Evolutionary conservation across 163 green algal genomes (phyloP).

Genomic region (Scenedesmus sp.): DNA sequence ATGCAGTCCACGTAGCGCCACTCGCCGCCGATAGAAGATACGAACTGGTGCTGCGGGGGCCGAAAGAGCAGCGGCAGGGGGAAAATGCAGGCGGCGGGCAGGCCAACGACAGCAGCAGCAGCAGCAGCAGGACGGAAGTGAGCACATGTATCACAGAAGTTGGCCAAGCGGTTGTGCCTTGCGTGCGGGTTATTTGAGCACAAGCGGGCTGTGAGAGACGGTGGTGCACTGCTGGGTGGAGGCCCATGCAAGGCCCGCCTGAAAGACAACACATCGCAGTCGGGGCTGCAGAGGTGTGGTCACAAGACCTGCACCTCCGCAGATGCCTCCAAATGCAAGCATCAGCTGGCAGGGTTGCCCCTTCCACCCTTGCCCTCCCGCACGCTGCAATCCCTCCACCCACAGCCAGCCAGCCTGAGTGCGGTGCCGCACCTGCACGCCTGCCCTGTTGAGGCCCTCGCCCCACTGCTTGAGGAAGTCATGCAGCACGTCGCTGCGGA

Average conservation of each 20-base stretch:
- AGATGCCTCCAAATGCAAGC: too few relatives aligned
- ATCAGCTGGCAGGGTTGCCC: too few relatives aligned
- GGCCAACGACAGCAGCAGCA: background rate
- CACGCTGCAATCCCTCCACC: background rate
- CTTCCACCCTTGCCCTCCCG: background rate
- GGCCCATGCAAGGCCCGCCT: too few relatives aligned
- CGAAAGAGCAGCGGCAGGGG: background rate
- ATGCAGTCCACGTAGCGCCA: constrained; percentile 94
- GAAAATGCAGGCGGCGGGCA: background rate
- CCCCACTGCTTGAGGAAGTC: constrained; percentile 1
- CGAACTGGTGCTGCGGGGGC: constrained; percentile 62
- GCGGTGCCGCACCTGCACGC: constrained; percentile 66
- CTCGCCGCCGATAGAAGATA: constrained; percentile 80
- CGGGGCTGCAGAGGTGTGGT: too few relatives aligned
- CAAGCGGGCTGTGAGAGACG: too few relatives aligned
- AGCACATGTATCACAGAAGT: too few relatives aligned
- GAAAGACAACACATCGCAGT: too few relatives aligned
- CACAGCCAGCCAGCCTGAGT: background rate
- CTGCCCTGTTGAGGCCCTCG: constrained; percentile 18
- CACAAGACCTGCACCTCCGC: too few relatives aligned
- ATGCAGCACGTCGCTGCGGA: constrained; percentile 20
- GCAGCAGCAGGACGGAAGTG: background rate
- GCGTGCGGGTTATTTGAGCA: too few relatives aligned
- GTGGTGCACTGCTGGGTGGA: too few relatives aligned
- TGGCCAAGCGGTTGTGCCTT: too few relatives aligned